phyloP scores from a whole-genome alignment of 2,329 filamentous ascomycete genomes.

The Raffaelea deltoideospora region DNA sequence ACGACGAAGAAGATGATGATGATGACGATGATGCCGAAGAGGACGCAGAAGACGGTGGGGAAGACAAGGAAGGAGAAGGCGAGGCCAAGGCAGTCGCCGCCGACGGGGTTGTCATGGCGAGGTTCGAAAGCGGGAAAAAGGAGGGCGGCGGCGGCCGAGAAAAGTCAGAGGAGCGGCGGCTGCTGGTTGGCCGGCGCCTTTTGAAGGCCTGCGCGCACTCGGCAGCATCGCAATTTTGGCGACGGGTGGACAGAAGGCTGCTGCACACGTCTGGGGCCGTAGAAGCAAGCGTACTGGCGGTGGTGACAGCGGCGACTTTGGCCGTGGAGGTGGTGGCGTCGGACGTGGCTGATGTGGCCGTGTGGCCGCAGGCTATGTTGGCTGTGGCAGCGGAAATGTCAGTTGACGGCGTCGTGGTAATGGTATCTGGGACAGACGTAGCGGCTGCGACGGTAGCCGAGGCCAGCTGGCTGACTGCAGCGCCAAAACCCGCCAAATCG shows the following conservation, averaged over 20 bases:
- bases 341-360: background rate
- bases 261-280: no score
- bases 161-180: conserved; percentile 17
- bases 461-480: background rate
- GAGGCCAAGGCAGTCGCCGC: no score
- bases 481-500: background rate
- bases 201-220: conserved; percentile 14
- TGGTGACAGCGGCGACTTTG: no score
- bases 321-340: background rate
- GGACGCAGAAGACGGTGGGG: background rate
- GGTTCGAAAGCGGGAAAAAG: conserved; percentile 11
- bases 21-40: no score
- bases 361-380: no score
- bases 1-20: no score
- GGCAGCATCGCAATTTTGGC: conserved; percentile 14
- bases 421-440: background rate
- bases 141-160: conserved; percentile 16
- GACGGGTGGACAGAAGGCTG: conserved; percentile 16
- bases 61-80: no score
- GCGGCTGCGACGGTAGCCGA: background rate
- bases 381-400: no score
- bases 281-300: no score
- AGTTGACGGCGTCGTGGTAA: no score
- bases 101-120: conserved; percentile 3
- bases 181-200: conserved; percentile 14